Percentiles rank a stretch among this genome's conserved stretches.
Evolutionary conservation across 179 eudicot species (phyloP).

Genomic region (Silene noctiflora): DNA sequence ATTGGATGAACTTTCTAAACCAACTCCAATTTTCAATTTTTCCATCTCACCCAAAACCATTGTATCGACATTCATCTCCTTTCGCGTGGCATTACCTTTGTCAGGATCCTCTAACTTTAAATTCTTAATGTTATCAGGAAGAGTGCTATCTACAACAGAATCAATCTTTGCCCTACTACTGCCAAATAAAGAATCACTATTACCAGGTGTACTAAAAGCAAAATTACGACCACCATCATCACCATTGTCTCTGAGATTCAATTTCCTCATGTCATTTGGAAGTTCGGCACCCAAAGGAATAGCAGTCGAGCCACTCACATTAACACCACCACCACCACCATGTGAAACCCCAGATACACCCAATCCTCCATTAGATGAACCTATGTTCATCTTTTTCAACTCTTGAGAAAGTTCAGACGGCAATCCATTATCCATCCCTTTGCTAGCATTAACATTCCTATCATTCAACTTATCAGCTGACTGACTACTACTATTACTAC

Average conservation of each 20-base stretch:
- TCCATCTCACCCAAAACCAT: conserved; percentile 40
- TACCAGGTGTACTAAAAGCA: conserved; percentile 22
- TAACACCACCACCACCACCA: conserved; percentile 24
- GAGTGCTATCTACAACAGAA: conserved; percentile 32
- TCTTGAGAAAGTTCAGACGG: conserved; percentile 31
- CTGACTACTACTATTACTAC: conserved; percentile 20
- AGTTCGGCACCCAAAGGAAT: conserved; percentile 32
- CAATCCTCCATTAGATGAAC: conserved; percentile 2
- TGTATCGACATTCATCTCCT: conserved; percentile 23
- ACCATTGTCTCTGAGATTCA: conserved; percentile 37
- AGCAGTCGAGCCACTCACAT: conserved; percentile 19
- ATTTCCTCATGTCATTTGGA: conserved; percentile 29
- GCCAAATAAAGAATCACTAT: conserved; percentile 35
- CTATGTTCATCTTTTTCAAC: conserved; percentile 32
- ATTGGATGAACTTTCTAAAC: conserved; percentile 16
- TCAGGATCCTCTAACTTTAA: conserved; percentile 41
- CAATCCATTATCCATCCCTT: conserved; percentile 21
- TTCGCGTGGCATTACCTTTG: conserved; percentile 13
- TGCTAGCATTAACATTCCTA: conserved; percentile 13
- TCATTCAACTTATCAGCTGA: conserved; percentile 20
- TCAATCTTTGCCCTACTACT: conserved; percentile 23
- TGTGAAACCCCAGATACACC: conserved; percentile 19
- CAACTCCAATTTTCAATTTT: conserved; percentile 39
- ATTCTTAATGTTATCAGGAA: conserved; percentile 43
- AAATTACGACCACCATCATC: conserved; percentile 19